A percentile compares a stretch with the other conserved stretches of the same genome.
Evolutionary conservation across 495 filamentous ascomycete species (phyloP).

Genomic region (Pyrenula massariospora): DNA sequence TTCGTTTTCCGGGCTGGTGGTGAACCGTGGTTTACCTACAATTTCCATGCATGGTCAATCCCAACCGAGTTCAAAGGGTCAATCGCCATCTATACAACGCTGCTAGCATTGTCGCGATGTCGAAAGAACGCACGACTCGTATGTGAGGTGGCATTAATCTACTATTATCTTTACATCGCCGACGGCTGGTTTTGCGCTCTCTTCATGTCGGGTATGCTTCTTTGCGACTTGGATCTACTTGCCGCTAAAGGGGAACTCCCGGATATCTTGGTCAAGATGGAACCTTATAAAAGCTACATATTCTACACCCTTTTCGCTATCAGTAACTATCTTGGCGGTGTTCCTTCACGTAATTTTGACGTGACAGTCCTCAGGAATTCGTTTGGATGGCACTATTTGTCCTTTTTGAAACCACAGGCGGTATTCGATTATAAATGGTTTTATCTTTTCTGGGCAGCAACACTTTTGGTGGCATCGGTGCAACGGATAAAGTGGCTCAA

Average conservation of each 20-base stretch:
- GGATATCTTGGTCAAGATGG: constrained; percentile 17
- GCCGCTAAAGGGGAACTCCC: constrained; percentile 12
- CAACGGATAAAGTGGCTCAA: constrained; percentile 18
- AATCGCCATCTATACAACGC: constrained; percentile 29
- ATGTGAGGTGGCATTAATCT: constrained; percentile 20
- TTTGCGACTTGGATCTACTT: constrained; percentile 31
- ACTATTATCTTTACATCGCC: constrained; percentile 22
- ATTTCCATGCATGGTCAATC: constrained; percentile 40
- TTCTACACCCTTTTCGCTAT: constrained; percentile 30
- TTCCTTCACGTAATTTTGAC: constrained; percentile 9
- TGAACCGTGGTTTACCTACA: constrained; percentile 34
- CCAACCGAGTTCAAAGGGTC: constrained; percentile 35
- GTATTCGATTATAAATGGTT: constrained; percentile 19
- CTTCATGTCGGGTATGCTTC: constrained; percentile 32
- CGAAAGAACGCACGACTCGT: constrained; percentile 24
- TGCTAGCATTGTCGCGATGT: constrained; percentile 25
- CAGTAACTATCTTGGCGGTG: constrained; percentile 18
- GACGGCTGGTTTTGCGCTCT: constrained; percentile 31
- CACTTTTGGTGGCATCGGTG: constrained; percentile 20
- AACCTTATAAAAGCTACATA: constrained; percentile 28
- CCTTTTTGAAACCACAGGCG: constrained; percentile 15
- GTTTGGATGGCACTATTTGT: constrained; percentile 14
- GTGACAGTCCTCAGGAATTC: constrained; percentile 10
- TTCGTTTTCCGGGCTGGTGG: constrained; percentile 38
- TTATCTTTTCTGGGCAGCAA: constrained; percentile 25